Percentiles rank a stretch among this genome's conserved stretches.
These are phyloP conservation scores for Theobroma cacao DNA, from an alignment of 345 rosid genomes.

Conservation along the genomic window DNA sequence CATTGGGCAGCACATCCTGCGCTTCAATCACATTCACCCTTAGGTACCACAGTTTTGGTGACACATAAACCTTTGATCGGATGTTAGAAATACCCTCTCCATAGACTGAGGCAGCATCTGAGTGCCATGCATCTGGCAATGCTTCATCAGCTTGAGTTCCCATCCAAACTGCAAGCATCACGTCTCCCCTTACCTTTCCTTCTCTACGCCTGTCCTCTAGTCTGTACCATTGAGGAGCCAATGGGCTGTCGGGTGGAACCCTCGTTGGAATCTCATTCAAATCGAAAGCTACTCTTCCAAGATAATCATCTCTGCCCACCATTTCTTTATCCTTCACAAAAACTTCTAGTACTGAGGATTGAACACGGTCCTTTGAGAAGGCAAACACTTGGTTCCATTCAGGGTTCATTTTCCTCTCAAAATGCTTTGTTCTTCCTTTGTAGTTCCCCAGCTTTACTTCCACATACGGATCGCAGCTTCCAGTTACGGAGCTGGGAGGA, in stretches of 20 bases:
- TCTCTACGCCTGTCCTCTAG: conserved; percentile 70
- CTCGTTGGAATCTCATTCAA: conserved; percentile 81
- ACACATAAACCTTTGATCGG: conserved; percentile 77
- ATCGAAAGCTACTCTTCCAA: conserved; percentile 73
- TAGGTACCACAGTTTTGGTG: conserved; percentile 87
- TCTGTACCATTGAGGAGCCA: conserved; percentile 92
- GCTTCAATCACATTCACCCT: conserved; percentile 87
- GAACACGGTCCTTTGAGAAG: conserved; percentile 80
- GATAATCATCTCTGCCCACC: conserved; percentile 67
- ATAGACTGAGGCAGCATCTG: conserved; percentile 61
- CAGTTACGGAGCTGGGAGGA: conserved; percentile 57
- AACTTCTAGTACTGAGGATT: conserved; percentile 71
- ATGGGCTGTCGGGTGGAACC: conserved; percentile 93
- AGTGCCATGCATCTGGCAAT: conserved; percentile 82
- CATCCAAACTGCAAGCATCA: conserved; percentile 95
- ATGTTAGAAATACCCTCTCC: conserved; percentile 66
- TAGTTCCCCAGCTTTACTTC: conserved; percentile 92
- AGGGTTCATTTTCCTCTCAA: conserved; percentile 71
- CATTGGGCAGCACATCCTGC: conserved; percentile 70
- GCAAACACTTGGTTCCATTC: conserved; percentile 96
- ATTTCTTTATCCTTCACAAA: conserved; percentile 73
- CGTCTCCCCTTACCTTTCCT: conserved; percentile 71
- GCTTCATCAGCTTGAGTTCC: conserved; percentile 97
- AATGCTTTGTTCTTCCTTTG: conserved; percentile 76
- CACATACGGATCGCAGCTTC: conserved; percentile 80